Evolutionary conservation across 2,329 filamentous ascomycete genomes (phyloP), one percentile per base, ranked within the genome.

Genomic region (Fusarium solani-melongenae): DNA sequence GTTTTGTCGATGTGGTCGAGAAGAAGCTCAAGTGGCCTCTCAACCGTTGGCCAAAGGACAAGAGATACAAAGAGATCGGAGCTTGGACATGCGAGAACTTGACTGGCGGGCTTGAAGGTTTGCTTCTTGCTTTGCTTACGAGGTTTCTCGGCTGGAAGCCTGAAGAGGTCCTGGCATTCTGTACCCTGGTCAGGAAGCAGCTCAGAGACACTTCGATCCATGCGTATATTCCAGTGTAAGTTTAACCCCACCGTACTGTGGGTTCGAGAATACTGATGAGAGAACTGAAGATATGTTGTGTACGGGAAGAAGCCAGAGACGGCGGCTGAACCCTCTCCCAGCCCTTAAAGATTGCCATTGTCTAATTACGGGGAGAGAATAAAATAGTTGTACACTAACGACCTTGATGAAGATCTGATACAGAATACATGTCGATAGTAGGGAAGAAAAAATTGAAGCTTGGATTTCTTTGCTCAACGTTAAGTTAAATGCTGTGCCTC

Each of bases 41-140:
- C 1, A 69, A 66, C 20, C 31, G 44, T 27, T 69, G 67, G 67
- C 67, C 67, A 15, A 66, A 60, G 15, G 63, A 69, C 17, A 62
- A 69, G 36, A 57, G 58, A 24, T 69, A 66, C 8, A 69, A 69
- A 39, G 67, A 69, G 24, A 27, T 69, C 10, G 67, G 67, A 12
- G 20, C 33, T 4, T 69, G 67, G 67, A 53, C 63, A 0, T 60
- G 20, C 24, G 53, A 34, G 14, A 69, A 59, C 22, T 9, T 69
- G 5, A 46, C 49, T 8, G 33, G 38, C 7, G 67, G 67, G 5
- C 27, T 69, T 2, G 67, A 69, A n/a, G 67, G 55, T 6, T 20
- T 69, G 4, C 27, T 55, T 8, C 49, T 69, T n/a, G 67, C 58
- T 14, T 9, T 66, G 15, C 41, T 66, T 15, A 69, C 67, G 12